These are phyloP conservation scores for Sporothrix dimorphospora DNA, from an alignment of 2,329 filamentous ascomycete genomes.

Conservation along the genomic window DNA sequence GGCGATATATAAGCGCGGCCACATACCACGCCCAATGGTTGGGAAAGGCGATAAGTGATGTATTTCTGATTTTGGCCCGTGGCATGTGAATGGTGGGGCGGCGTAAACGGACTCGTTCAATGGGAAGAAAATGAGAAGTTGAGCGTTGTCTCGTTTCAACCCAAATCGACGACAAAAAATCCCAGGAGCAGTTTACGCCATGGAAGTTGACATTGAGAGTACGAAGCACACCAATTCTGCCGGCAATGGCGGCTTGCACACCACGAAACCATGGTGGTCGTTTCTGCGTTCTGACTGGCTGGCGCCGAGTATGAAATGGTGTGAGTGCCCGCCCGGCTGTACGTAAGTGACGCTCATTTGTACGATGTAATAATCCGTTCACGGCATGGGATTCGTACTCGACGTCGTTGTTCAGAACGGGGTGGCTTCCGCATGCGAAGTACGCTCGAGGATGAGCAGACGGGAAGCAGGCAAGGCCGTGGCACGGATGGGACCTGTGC, in stretches of 20 bases:
- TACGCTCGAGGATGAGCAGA: background rate
- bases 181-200: background rate
- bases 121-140: background rate
- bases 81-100: background rate
- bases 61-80: background rate
- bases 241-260: background rate
- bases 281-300: background rate
- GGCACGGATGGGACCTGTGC: background rate
- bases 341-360: background rate
- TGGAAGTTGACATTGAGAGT: background rate
- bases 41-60: conserved; percentile 6
- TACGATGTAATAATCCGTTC: background rate
- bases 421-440: background rate
- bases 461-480: background rate
- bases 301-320: background rate
- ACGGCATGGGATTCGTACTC: background rate
- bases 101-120: background rate
- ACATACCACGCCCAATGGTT: background rate
- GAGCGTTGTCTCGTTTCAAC: background rate
- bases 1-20: background rate
- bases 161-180: background rate
- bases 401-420: background rate
- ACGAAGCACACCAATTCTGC: conserved; percentile 16
- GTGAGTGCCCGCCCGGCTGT: background rate
- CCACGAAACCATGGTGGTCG: background rate